Base-by-base conservation (phyloP, 2,329 filamentous ascomycete genomes). In the Ophiostoma ips region DNA sequence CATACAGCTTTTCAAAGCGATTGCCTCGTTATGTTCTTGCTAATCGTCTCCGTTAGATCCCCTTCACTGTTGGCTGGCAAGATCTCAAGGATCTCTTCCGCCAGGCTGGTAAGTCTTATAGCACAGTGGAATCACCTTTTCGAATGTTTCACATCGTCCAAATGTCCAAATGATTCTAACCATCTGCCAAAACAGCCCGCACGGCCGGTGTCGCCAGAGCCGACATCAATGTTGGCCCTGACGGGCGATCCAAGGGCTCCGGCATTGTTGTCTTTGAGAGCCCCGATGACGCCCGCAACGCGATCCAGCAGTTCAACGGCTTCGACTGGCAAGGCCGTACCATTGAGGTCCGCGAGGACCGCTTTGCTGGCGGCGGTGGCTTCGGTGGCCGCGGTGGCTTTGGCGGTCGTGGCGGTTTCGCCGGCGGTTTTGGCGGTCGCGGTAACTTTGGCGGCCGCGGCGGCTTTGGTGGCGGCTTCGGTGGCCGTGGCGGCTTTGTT, bases 11-110 rank as follows among this genome's bases (percentile, higher is more conserved):
- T 30, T 12, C 21, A 10, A 19, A 1, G 10, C 13, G 19, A 15
- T 43, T n/a, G 6, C 9, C 21, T 35, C n/a, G 9, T 37, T 37
- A 13, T 50, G 11, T 28, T 28, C 5, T 28, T 28, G 24, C 36
- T 44, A 24, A 43, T 30, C 11, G 19, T 30, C 4, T 13, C 9
- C 13, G n/a, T 28, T 28, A 98, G 92, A 85, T 98, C 59, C 92
- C 92, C 18, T 98, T 89, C 71, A 94, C 87, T 57, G 87, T 94
- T 60, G 92, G 92, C 65, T 98, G 92, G 92, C 92, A 98, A 71
- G 92, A 98, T 68, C 72, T 98, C 59, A 98, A 98, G 72, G 92
- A 98, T 68, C 76, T 98, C 58, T 98, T 98, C 76, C 86, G 92
- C 63, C 89, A 95, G 77, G 89, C 92, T 70, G 87, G 89, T 95